These are phyloP conservation scores for Thielaviopsis punctulata DNA, from an alignment of 2,329 filamentous ascomycete species.

Conservation along the genomic window DNA sequence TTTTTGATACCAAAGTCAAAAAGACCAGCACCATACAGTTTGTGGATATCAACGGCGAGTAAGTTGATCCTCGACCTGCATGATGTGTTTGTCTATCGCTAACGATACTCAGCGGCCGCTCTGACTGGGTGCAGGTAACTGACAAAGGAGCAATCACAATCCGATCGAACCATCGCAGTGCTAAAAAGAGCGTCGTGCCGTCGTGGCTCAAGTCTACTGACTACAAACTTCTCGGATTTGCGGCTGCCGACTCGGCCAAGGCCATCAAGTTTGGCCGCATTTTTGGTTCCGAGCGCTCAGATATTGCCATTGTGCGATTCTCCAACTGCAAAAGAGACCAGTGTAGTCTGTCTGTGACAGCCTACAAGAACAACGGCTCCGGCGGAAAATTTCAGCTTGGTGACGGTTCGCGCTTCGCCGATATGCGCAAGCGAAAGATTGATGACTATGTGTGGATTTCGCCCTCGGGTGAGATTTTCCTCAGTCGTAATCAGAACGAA, in stretches of 20 bases:
- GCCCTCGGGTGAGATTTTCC: constrained; percentile 8
- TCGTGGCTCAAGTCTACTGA: constrained; percentile 4
- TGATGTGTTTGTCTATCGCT: constrained; percentile 11
- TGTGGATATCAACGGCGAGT: constrained; percentile 14
- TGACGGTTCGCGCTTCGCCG: constrained; percentile 12
- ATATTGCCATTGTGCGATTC: neutral
- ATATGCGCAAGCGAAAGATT: constrained; percentile 8
- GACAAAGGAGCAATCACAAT: constrained; percentile 16
- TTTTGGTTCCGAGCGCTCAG: constrained; percentile 9
- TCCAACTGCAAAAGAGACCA: neutral
- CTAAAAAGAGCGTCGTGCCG: constrained; percentile 8
- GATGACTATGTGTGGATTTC: constrained; percentile 15
- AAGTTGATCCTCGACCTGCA: neutral
- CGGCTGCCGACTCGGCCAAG: neutral
- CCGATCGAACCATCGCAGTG: constrained; percentile 15
- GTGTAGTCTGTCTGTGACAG: constrained; percentile 8
- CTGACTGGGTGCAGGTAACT: constrained; percentile 16
- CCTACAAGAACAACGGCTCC: constrained; percentile 13
- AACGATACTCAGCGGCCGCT: neutral
- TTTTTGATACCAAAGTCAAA: constrained; percentile 10
- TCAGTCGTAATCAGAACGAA: constrained; percentile 7
- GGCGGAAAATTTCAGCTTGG: constrained; percentile 13
- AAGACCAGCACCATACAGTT: constrained; percentile 14
- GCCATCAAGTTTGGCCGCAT: constrained; percentile 13
- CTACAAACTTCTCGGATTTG: neutral